Base-by-base conservation (phyloP, 441 rosid genomes). In the Arabidopsis hybrid region DNA sequence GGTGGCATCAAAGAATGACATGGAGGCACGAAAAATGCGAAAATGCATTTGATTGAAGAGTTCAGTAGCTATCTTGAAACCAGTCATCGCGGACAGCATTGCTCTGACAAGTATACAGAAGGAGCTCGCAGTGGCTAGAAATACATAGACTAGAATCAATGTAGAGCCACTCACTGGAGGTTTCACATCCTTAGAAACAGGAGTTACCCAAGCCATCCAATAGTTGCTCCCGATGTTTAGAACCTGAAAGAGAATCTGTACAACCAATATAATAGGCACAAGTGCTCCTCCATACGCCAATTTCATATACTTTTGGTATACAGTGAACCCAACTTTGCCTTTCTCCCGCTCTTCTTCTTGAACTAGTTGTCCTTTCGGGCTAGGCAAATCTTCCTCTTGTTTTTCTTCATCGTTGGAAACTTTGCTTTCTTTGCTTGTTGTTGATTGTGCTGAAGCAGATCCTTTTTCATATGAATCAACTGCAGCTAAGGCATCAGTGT, bases 201-300 rank as follows among this genome's bases (percentile, higher is more conserved):
- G 95, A 82, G 90, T 85, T 51, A 86, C 97, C 97, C 91, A 91
- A 2, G 99, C 90, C 93, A 95, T 88, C 99, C 98, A 95, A 58
- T 92, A 92, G 76, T 88, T 89, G 89, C 97, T 88, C 17, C 90
- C 88, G 9, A 95, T 95, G 78, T 91, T 92, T 66, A 95, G 91
- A 51, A 82, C 3, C 85, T 85, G 93, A 80, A 88, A 88, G 46
- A 88, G 71, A 83, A 82, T 67, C 58, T 91, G 93, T 4, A 82
- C 88, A 55, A 89, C 62, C 45, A 95, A 56, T 66, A 89, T 85
- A 40, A 89, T 57, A 52, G 99, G 99, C 66, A 88, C 91, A 43
- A 88, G 83, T 66, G 88, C 88, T 63, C 98, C 99, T 52, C 97
- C 93, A 77, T 88, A 95, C 53, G 96, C 96, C n/a, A 86, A 75